Base-by-base conservation (phyloP, 2,329 filamentous ascomycete genomes). In the Talaromyces sp. region DNA sequence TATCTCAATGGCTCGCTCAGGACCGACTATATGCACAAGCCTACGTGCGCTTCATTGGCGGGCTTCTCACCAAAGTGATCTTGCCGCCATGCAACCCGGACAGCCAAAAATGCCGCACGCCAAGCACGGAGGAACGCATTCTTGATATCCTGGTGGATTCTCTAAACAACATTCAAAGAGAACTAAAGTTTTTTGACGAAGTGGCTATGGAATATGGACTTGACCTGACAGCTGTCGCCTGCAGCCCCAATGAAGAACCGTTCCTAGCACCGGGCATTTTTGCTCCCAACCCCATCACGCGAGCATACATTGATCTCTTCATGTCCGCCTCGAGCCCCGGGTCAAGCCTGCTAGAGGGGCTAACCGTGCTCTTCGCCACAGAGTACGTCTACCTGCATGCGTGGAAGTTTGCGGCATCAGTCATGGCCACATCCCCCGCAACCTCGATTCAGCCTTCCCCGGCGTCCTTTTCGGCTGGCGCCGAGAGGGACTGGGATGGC, bases 291-390 rank as follows among this genome's bases (percentile, higher is more conserved):
- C 76, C 76, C 3, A 80, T 83, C 44, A 86, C 84, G 0, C 77
- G 79, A 57, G 82, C 80, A 6, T 81, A 85, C 66, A 76, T 85
- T n/a, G 83, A 86, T 69, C 74, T 86, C 23, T 83, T 90, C 4
- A 83, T 86, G 61, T 82, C 79, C n/a, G 81, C 81, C 4, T 79
- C 83, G 12, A 80, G 80, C 57, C 75, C 81, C 0, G 79, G 78
- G 7, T 77, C 78, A 2, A 81, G 75, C 1, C 70, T 90, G 69
- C 75, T 92, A 2, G 88, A 92, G 70, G 88, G 87, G 5, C 79
- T 91, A 64, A 83, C 91, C 2, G 82, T 90, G n/a, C 83, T 92
- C 28, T 93, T 89, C 87, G 87, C 86, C n/a, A 91, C 88, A 1
- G 90, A 94, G 75, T 85, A 81, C 54, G 83, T 81, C 63, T 89